phyloP scores from a whole-genome alignment of 306 rosid genomes.

The Astragalus glycyphyllos region DNA sequence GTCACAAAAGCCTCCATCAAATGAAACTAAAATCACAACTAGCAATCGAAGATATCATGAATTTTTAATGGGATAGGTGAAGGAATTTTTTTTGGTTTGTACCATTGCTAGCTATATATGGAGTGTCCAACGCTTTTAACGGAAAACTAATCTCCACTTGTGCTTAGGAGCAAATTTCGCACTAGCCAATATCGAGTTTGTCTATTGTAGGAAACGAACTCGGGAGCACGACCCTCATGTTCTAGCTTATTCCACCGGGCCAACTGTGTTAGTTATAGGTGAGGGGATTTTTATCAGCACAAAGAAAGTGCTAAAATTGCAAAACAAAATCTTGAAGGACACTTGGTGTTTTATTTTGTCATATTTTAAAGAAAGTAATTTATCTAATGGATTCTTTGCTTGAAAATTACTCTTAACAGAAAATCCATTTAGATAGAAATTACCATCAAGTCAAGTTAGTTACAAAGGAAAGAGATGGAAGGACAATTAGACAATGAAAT shows the following conservation, averaged over 20 bases:
- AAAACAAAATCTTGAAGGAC: constrained; percentile 39
- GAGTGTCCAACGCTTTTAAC: too few relatives aligned
- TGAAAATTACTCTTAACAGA: constrained; percentile 14
- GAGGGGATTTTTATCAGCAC: too few relatives aligned
- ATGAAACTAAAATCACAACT: constrained; percentile 37
- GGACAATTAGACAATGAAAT: constrained; percentile 21
- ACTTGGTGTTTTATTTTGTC: constrained; percentile 29
- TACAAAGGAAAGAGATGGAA: background rate
- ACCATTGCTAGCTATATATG: too few relatives aligned
- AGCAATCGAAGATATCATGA: background rate
- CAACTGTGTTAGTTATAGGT: too few relatives aligned
- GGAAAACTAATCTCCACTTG: too few relatives aligned
- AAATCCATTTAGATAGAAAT: constrained; percentile 25
- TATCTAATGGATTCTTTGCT: constrained; percentile 19
- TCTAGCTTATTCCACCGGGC: too few relatives aligned
- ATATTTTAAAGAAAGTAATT: constrained; percentile 10
- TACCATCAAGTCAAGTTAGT: constrained; percentile 1
- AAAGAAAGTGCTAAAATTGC: constrained; percentile 12
- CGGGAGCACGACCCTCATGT: too few relatives aligned
- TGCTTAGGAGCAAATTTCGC: too few relatives aligned
- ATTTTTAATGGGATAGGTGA: too few relatives aligned
- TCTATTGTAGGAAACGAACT: too few relatives aligned
- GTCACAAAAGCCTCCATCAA: constrained; percentile 15
- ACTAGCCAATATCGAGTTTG: too few relatives aligned
- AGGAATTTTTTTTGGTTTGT: too few relatives aligned